Evolutionary conservation across 148 eudicot species (phyloP).

Genomic region (Silene uniflora): DNA sequence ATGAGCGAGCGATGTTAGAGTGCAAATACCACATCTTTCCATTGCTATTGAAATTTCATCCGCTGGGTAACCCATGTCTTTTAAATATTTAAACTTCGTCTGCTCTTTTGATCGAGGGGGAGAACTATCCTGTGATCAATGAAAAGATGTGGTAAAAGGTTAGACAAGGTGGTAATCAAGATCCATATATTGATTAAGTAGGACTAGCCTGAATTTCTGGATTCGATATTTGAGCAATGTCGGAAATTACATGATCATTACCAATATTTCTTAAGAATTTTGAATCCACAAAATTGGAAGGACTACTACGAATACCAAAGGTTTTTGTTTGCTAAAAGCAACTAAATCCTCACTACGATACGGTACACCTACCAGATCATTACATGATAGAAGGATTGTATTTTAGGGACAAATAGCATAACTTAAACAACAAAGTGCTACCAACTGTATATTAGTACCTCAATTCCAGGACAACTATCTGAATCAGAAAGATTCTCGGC

Average conservation of each 20-base stretch:
- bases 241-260: too few relatives aligned
- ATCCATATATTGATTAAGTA: neutral
- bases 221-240: too few relatives aligned
- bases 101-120: conserved; percentile 32
- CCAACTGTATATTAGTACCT: conserved; percentile 29
- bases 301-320: neutral
- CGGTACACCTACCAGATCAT: neutral
- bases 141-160: conserved; percentile 6
- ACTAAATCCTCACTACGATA: neutral
- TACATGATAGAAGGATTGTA: conserved; percentile 1
- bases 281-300: too few relatives aligned
- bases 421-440: neutral
- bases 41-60: conserved; percentile 75
- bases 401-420: neutral
- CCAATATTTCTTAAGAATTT: too few relatives aligned
- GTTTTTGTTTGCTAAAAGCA: neutral
- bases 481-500: conserved; percentile 47
- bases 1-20: neutral
- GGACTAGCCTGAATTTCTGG: too few relatives aligned
- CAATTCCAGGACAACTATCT: conserved; percentile 48
- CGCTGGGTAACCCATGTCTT: conserved; percentile 59
- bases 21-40: conserved; percentile 71
- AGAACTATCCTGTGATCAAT: conserved; percentile 33
- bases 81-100: conserved; percentile 36
- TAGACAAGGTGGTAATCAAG: conserved; percentile 3